Percentiles rank a stretch among this genome's conserved stretches.
These are phyloP conservation scores for Russula virescens DNA, from an alignment of 768 basidiomycete genomes.

Conservation along the genomic window DNA sequence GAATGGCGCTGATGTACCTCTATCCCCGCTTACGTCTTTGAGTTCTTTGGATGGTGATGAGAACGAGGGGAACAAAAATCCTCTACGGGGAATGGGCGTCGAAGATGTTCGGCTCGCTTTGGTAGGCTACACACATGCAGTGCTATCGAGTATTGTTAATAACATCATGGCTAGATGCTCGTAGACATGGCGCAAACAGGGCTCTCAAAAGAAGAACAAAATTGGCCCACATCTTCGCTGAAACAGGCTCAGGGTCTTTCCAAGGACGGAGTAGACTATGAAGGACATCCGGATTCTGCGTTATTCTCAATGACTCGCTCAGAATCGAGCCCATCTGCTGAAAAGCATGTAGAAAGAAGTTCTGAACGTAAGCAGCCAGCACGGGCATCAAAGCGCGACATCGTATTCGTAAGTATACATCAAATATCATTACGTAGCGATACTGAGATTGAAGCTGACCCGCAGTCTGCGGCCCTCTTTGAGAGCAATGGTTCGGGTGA, in stretches of 20 bases:
- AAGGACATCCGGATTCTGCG: neutral
- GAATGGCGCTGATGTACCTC: conserved; percentile 19
- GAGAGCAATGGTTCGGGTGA: conserved; percentile 20
- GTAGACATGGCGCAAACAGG: conserved; percentile 19
- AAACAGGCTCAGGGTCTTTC: neutral
- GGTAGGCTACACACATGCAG: conserved; percentile 5
- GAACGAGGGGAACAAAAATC: conserved; percentile 5
- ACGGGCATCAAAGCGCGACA: conserved; percentile 23
- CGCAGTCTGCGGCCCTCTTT: conserved; percentile 10
- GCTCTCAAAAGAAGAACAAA: conserved; percentile 3
- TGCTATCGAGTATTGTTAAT: neutral
- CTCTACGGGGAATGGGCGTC: conserved; percentile 13
- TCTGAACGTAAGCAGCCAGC: conserved; percentile 23
- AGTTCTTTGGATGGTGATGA: conserved; percentile 24
- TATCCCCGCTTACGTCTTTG: conserved; percentile 30
- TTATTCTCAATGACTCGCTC: neutral
- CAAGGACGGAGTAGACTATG: neutral
- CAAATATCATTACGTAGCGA: neutral
- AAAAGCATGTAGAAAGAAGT: conserved; percentile 6
- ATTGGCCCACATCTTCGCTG: neutral
- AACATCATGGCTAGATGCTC: conserved; percentile 14
- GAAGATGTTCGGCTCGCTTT: conserved; percentile 23
- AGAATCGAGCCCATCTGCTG: conserved; percentile 2
- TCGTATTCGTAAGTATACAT: conserved; percentile 18
- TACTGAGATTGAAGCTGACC: neutral